A percentile compares a stretch with the other conserved stretches of the same genome.
Conservation (phyloP, 176 grass and related monocot species). For the Juncus inflexus region DNA sequence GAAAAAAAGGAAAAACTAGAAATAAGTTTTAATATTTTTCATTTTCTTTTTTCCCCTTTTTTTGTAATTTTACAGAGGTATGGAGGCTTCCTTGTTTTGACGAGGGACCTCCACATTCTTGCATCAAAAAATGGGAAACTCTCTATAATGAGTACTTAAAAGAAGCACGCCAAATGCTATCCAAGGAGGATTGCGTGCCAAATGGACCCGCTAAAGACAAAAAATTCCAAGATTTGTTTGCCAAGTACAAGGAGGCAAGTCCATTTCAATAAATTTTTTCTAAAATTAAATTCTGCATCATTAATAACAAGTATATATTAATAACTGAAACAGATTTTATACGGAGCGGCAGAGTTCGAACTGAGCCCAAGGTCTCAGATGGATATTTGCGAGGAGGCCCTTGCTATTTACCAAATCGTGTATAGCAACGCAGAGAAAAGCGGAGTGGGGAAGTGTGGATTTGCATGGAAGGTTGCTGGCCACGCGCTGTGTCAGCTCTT, state of each 20-base stretch:
- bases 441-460: constrained; percentile 28
- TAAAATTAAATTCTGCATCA: neutral
- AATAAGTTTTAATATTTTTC: constrained; percentile 8
- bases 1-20: neutral
- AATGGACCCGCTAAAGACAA: constrained; percentile 14
- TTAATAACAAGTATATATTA: neutral
- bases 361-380: constrained; percentile 1
- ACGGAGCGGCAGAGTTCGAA: constrained; percentile 40
- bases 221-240: constrained; percentile 33
- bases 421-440: constrained; percentile 25
- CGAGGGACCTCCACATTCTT: constrained; percentile 1
- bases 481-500: constrained; percentile 29
- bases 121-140: constrained; percentile 5
- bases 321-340: constrained; percentile 37
- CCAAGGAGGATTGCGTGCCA: neutral
- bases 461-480: constrained; percentile 62
- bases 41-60: neutral
- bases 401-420: constrained; percentile 41
- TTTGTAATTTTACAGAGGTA: constrained; percentile 39
- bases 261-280: neutral
- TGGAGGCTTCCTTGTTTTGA: constrained; percentile 31
- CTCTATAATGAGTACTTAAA: constrained; percentile 30
- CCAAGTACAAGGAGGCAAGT: constrained; percentile 50
- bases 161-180: constrained; percentile 19
- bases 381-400: constrained; percentile 39